phyloP scores from a whole-genome alignment of 352 stramenopile genomes.

The Phytopythium ostracodes region DNA sequence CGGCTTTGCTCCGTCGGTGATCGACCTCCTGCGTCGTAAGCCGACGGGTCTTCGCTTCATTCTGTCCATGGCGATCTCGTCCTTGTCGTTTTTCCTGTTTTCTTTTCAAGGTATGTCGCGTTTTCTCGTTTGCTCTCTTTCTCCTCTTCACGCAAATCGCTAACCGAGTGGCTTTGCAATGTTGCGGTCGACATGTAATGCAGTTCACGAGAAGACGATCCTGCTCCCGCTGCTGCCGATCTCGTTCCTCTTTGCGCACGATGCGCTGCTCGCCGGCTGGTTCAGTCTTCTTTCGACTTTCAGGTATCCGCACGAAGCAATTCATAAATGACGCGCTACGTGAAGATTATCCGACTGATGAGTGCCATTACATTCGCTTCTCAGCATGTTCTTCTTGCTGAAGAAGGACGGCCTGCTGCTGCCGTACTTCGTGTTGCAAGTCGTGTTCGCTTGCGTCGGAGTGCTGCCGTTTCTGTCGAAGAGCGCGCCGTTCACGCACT shows the following conservation, averaged over 20 bases:
- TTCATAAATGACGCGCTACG: no score
- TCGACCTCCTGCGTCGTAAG: constrained; percentile 64
- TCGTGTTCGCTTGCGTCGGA: constrained; percentile 40
- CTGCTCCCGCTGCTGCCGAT: constrained; percentile 91
- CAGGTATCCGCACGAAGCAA: no score
- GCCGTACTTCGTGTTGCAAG: constrained; percentile 64
- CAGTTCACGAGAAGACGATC: constrained; percentile 97
- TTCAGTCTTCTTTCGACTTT: constrained; percentile 82
- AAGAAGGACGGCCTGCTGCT: constrained; percentile 75
- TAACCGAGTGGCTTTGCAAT: neutral
- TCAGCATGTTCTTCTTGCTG: constrained; percentile 84
- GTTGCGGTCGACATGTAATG: constrained; percentile 1
- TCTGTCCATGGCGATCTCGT: constrained; percentile 79
- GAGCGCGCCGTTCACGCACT: constrained; percentile 26
- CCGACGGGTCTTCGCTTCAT: constrained; percentile 74
- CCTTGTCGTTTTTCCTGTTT: constrained; percentile 94
- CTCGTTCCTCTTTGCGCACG: constrained; percentile 74
- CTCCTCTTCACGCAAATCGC: neutral
- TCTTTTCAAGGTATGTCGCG: constrained; percentile 90
- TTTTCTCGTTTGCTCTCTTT: neutral
- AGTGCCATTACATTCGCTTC: neutral
- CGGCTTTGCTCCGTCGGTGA: constrained; percentile 82
- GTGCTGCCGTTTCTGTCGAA: constrained; percentile 38
- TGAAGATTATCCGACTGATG: no score
- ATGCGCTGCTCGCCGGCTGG: constrained; percentile 61